phyloP scores from a whole-genome alignment of 139 green algal genomes.

The Zygnema circumcarinatum region DNA sequence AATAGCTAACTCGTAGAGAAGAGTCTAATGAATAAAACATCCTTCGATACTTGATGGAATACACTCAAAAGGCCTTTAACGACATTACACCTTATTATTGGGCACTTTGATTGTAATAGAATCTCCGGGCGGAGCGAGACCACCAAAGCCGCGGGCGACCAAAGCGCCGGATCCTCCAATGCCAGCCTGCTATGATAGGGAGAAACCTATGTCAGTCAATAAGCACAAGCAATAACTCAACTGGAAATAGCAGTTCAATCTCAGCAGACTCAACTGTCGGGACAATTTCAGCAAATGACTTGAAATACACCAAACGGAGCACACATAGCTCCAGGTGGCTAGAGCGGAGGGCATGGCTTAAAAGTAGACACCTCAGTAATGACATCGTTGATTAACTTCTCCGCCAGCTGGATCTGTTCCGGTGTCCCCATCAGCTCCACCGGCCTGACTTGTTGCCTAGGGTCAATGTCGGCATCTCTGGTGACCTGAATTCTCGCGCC shows the following conservation, averaged over 20 bases:
- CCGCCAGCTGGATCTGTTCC: constrained; percentile 44
- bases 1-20: background rate
- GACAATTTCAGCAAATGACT: no score
- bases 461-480: constrained; percentile 53
- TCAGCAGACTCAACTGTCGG: no score
- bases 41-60: background rate
- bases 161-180: constrained; percentile 13
- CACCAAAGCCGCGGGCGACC: constrained; percentile 31
- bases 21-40: background rate
- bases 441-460: background rate
- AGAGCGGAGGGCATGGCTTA: no score
- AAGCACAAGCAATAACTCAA: no score
- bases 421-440: constrained; percentile 56
- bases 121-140: constrained; percentile 8
- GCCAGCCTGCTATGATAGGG: constrained; percentile 43
- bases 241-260: no score
- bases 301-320: constrained; percentile 16
- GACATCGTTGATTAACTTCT: constrained; percentile 54
- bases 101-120: constrained; percentile 46
- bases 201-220: no score
- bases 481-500: constrained; percentile 77
- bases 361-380: constrained; percentile 27
- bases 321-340: background rate
- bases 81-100: constrained; percentile 56
- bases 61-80: background rate